A percentile compares a stretch with the other conserved stretches of the same genome.
Conservation (phyloP, 331 rosid species). For the Acacia concinna region DNA sequence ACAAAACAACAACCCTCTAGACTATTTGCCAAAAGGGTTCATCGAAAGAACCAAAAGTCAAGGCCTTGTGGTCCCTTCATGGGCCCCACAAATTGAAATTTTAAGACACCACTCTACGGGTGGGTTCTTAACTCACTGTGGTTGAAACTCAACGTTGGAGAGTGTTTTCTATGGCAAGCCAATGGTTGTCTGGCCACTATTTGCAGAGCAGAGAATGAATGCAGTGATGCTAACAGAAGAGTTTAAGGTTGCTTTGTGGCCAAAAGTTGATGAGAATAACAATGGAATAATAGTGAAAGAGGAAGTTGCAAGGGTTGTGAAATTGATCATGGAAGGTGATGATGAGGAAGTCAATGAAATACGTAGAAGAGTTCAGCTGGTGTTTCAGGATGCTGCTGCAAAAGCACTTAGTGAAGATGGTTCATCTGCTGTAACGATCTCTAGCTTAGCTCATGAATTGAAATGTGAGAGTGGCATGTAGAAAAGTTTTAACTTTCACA, state of each 20-base stretch:
- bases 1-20: not conserved
- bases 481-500: not conserved
- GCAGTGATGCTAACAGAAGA: not conserved
- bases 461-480: not conserved
- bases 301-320: not conserved
- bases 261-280: not conserved
- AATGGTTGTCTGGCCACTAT: slow-evolving; percentile 1
- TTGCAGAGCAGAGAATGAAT: slow-evolving; percentile 7
- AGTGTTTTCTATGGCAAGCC: not conserved
- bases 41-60: not conserved
- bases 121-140: not conserved
- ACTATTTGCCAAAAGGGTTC: not conserved
- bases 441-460: not conserved
- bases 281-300: not conserved
- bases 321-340: not conserved
- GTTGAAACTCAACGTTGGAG: not conserved
- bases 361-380: not conserved
- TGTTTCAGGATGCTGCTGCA: not conserved
- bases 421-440: not conserved
- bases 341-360: not conserved
- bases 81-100: slow-evolving; percentile 29
- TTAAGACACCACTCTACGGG: not conserved
- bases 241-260: not conserved
- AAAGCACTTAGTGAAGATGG: not conserved
- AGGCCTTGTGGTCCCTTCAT: slow-evolving; percentile 31